Evolutionary conservation across 805 yeast species (phyloP).

Genomic region (Candida adriatica): DNA sequence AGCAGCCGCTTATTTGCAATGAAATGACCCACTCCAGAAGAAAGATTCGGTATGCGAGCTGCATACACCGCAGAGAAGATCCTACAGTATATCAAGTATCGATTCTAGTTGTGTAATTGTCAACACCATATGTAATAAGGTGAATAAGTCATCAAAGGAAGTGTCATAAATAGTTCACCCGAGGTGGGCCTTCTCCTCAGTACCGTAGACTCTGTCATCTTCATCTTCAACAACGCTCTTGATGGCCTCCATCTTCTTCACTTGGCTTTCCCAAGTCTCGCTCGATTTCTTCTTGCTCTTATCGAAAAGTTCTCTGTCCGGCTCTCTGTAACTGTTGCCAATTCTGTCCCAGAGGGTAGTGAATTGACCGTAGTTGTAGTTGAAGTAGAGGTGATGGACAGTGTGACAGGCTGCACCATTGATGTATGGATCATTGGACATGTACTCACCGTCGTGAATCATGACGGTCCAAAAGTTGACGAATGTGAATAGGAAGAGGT

Average conservation of each 20-base stretch:
- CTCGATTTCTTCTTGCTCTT: constrained; percentile 48
- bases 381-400: constrained; percentile 92
- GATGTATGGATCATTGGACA: constrained; percentile 87
- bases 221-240: constrained; percentile 77
- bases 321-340: constrained; percentile 89
- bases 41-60: too few species aligned
- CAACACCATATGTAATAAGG: too few species aligned
- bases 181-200: constrained; percentile 38
- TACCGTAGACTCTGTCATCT: constrained; percentile 68
- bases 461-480: constrained; percentile 98
- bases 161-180: too few species aligned
- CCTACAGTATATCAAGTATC: too few species aligned
- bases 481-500: constrained; percentile 75
- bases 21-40: too few species aligned
- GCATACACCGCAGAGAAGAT: too few species aligned
- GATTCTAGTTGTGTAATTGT: too few species aligned
- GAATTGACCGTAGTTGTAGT: constrained; percentile 97
- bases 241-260: constrained; percentile 68
- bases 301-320: constrained; percentile 81
- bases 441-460: constrained; percentile 96
- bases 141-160: too few species aligned
- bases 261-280: constrained; percentile 64
- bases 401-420: constrained; percentile 99
- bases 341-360: constrained; percentile 97
- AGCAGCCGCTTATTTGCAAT: too few species aligned